These are phyloP conservation scores for Neurospora sp. DNA, from an alignment of 2,329 filamentous ascomycete genomes.

Conservation along the genomic window DNA sequence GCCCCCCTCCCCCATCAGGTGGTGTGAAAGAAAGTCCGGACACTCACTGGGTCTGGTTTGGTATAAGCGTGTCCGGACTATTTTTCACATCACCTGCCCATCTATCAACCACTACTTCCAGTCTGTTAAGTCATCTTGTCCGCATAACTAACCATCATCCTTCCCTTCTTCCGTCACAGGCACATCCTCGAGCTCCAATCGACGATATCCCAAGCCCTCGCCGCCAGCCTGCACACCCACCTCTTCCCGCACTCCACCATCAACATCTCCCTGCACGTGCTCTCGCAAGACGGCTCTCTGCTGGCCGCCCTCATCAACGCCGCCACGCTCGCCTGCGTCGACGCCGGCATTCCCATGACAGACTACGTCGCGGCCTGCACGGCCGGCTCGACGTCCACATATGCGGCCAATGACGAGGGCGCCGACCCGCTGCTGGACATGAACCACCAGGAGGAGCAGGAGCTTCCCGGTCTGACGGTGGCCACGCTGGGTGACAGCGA, in stretches of 20 bases:
- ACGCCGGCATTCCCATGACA: constrained; percentile 91
- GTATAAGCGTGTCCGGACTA: too few species aligned
- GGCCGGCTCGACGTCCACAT: constrained; percentile 64
- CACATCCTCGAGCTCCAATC: constrained; percentile 72
- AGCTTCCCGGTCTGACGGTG: constrained; percentile 80
- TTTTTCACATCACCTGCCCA: too few species aligned
- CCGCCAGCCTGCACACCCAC: constrained; percentile 70
- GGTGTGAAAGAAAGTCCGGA: too few species aligned
- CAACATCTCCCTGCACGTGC: constrained; percentile 71
- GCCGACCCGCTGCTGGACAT: constrained; percentile 74
- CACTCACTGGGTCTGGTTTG: too few species aligned
- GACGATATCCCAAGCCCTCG: constrained; percentile 68
- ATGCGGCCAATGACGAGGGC: constrained; percentile 52
- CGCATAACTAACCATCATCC: neutral
- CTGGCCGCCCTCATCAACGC: constrained; percentile 88
- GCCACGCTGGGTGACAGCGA: constrained; percentile 67
- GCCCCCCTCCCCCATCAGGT: too few species aligned
- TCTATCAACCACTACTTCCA: neutral
- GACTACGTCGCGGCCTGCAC: constrained; percentile 87
- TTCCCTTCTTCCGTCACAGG: constrained; percentile 34
- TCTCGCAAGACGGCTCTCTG: constrained; percentile 82
- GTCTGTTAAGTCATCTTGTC: neutral
- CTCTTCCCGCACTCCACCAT: constrained; percentile 86
- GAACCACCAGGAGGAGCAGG: constrained; percentile 71
- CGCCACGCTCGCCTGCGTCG: constrained; percentile 79